Evolutionary conservation across 352 stramenopile genomes (phyloP), one percentile per base, ranked within the genome.

Genomic region (Globisporangium echinulatum): DNA sequence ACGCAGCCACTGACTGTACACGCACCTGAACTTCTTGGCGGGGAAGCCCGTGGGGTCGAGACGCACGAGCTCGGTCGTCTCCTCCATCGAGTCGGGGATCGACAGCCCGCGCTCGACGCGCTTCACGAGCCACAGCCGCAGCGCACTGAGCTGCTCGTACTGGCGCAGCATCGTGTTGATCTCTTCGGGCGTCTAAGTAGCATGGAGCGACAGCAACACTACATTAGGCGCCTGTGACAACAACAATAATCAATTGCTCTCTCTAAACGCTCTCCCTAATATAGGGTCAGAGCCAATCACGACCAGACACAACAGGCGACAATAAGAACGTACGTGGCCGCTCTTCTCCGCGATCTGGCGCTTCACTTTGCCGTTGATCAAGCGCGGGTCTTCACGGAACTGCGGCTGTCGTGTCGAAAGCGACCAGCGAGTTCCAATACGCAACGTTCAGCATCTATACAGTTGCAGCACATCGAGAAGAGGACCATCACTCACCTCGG

Each of bases 151-250:
- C 66, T 94, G 85, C 57, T 92, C 83, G 69, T 90, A 94, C 59
- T 91, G 79, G 59, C 82, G 81, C 33, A 94, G 59, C 79, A 92
- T 87, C 64, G 82, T 89, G 70, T 94, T 94, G 68, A 94, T 89
- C 56, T 94, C 81, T 63, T 92, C 85, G 6, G 84, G 66, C 10
- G 77, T 85, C 83, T 92, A 33, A 33, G 25, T 33, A 33, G 25
- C 25, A 33, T 33, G 25, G 25, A 33, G 25, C 25, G 25, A 33
- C 25, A 33, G 25, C 25, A 33, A 33, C 25, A 33, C 25, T 33
- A 33, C 25, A 33, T 33, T 33, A 33, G 25, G 25, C 25, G 25
- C 25, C 25, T 33, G 25, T 33, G 7, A 44, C 13, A 17, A n/a
- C 33, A 40, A 3, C 19, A 37, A 40, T 52, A 9, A 8, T 9